Percentiles rank a stretch among this genome's conserved stretches.
Conservation (phyloP, 306 rosid genomes). For the Prunus mume region DNA sequence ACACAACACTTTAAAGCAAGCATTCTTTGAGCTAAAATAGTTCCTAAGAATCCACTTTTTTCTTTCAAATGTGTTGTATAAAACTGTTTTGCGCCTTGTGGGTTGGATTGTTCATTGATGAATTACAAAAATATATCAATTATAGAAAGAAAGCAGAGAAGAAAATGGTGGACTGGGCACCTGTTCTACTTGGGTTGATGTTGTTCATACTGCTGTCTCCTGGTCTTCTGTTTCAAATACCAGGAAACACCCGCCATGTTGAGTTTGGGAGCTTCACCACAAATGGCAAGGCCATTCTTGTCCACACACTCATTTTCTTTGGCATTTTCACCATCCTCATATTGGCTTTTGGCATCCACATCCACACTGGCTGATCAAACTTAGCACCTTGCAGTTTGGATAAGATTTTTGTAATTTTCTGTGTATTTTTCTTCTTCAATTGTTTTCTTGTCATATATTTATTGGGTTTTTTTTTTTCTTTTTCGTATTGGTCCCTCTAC, state of each 20-base stretch:
- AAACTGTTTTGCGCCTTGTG: neutral
- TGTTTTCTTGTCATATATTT: neutral
- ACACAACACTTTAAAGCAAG: neutral
- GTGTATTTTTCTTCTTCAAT: neutral
- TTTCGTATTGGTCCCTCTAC: neutral
- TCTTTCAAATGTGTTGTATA: neutral
- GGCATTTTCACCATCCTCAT: constrained; percentile 48
- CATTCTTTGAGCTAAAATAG: neutral
- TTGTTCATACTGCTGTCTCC: constrained; percentile 59
- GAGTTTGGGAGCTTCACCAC: constrained; percentile 52
- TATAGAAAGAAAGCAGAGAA: neutral
- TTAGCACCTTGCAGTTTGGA: too few species aligned
- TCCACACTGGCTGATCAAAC: constrained; percentile 28
- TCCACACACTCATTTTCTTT: constrained; percentile 52
- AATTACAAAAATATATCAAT: too few species aligned
- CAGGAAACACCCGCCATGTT: constrained; percentile 34
- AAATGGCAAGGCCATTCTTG: constrained; percentile 46
- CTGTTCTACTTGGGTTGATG: constrained; percentile 39
- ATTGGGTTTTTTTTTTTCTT: neutral
- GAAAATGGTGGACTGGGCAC: constrained; percentile 60
- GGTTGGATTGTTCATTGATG: neutral
- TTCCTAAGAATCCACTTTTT: constrained; percentile 1
- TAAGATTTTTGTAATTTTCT: too few species aligned
- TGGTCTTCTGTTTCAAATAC: constrained; percentile 53
- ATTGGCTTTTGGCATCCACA: constrained; percentile 45